phyloP scores from a whole-genome alignment of 2,329 filamentous ascomycete genomes.

The Botrytis elliptica region DNA sequence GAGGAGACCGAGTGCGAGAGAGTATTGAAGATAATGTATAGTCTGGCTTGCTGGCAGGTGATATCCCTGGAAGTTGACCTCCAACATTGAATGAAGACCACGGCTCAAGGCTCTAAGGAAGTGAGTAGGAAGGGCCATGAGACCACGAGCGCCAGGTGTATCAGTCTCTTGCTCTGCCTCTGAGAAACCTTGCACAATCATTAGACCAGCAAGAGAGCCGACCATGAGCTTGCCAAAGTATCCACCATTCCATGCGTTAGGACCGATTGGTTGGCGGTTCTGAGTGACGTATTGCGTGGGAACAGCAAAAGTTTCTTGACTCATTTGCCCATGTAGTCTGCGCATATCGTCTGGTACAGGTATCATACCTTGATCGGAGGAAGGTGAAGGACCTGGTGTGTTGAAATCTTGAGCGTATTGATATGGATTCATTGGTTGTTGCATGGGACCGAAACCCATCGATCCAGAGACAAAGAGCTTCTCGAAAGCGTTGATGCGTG shows the following conservation, averaged over 20 bases:
- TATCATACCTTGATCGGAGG: constrained; percentile 57
- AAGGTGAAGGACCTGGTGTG: constrained; percentile 35
- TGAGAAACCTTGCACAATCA: constrained; percentile 81
- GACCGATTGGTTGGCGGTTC: constrained; percentile 53
- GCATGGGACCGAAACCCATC: constrained; percentile 55
- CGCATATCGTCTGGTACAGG: constrained; percentile 65
- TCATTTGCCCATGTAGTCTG: constrained; percentile 34
- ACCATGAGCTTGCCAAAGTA: constrained; percentile 78
- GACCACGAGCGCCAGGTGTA: constrained; percentile 62
- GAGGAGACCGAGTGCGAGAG: constrained; percentile 53
- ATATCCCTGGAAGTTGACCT: constrained; percentile 55
- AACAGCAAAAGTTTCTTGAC: constrained; percentile 38
- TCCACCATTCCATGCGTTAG: constrained; percentile 55
- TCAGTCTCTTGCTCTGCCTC: constrained; percentile 63
- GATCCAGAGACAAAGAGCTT: constrained; percentile 79
- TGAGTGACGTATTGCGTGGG: constrained; percentile 46
- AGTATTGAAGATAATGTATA: constrained; percentile 52
- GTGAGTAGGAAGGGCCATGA: constrained; percentile 63
- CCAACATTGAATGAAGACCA: constrained; percentile 41
- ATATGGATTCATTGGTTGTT: constrained; percentile 46
- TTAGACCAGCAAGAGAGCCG: constrained; percentile 84
- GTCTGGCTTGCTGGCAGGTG: constrained; percentile 47
- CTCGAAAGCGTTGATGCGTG: constrained; percentile 70
- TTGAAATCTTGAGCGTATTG: constrained; percentile 36
- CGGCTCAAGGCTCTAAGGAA: constrained; percentile 52